A percentile compares a stretch with the other conserved stretches of the same genome.
Evolutionary conservation across 1,139 yeast genomes (phyloP).

Genomic region (Pneumocystis carinii): DNA sequence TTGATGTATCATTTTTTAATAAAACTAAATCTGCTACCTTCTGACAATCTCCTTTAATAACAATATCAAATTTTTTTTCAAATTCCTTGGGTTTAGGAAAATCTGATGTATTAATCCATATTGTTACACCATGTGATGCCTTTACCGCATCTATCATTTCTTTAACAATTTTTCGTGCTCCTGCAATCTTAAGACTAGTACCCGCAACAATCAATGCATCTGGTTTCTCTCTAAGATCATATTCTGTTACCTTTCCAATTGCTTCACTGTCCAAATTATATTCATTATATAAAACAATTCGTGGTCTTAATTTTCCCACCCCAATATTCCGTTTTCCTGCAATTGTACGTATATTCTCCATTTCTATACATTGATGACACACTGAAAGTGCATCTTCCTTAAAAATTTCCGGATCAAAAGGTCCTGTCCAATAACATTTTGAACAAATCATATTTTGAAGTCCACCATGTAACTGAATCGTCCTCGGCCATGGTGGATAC

Average conservation of each 20-base stretch:
- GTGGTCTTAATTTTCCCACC: constrained; percentile 56
- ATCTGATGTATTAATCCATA: constrained; percentile 37
- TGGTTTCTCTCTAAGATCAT: constrained; percentile 42
- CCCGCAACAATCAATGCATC: constrained; percentile 59
- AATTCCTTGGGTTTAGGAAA: constrained; percentile 3
- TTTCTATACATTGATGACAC: constrained; percentile 41
- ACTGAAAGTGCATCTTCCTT: constrained; percentile 45
- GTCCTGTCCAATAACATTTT: constrained; percentile 41
- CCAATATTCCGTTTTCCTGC: constrained; percentile 49
- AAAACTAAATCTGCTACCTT: constrained; percentile 1
- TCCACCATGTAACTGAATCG: constrained; percentile 83
- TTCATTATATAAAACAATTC: constrained; percentile 65
- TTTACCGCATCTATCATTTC: constrained; percentile 44
- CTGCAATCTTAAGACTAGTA: constrained; percentile 59
- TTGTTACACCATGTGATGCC: constrained; percentile 42
- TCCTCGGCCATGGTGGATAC: constrained; percentile 34
- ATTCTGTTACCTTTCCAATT: constrained; percentile 43
- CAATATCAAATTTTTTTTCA: constrained; percentile 8
- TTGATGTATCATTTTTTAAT: neutral
- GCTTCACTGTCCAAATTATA: constrained; percentile 59
- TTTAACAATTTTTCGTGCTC: constrained; percentile 53
- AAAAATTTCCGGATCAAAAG: constrained; percentile 46
- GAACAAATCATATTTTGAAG: constrained; percentile 62
- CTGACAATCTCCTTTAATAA: constrained; percentile 12
- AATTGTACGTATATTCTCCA: constrained; percentile 31